phyloP scores from a whole-genome alignment of 2,329 filamentous ascomycete species.

The Stemphylium beticola region DNA sequence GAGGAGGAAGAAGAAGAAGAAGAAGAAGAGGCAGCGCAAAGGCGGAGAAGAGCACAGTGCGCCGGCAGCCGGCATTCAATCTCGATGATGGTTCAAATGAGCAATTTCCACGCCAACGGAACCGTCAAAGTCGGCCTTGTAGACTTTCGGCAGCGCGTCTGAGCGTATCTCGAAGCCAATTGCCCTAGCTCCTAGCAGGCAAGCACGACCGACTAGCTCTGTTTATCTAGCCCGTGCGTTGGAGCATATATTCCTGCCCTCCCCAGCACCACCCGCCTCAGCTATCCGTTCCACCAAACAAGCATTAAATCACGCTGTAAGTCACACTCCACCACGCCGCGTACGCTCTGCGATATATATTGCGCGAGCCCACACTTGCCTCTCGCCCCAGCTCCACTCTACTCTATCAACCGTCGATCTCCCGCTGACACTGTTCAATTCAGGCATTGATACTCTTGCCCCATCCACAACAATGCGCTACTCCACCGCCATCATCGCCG shows the following conservation, averaged over 20 bases:
- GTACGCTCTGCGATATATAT: not conserved
- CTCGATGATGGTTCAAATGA: conserved; percentile 16
- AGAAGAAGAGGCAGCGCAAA: not conserved
- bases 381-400: conserved; percentile 9
- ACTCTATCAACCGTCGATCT: conserved; percentile 15
- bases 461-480: conserved; percentile 53
- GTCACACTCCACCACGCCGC: conserved; percentile 1
- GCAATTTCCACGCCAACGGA: conserved; percentile 22
- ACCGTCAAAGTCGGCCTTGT: conserved; percentile 7
- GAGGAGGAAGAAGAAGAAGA: not conserved
- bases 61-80: conserved; percentile 8
- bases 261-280: conserved; percentile 22
- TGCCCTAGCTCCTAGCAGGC: conserved; percentile 21
- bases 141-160: conserved; percentile 21
- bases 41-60: not conserved
- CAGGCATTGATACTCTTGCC: conserved; percentile 49
- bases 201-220: conserved; percentile 21
- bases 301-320: conserved; percentile 27
- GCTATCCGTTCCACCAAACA: conserved; percentile 13
- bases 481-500: conserved; percentile 55
- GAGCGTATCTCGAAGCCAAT: conserved; percentile 32
- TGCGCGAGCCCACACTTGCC: no score
- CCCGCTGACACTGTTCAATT: conserved; percentile 31
- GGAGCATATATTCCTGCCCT: conserved; percentile 24
- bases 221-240: conserved; percentile 21